Percentiles rank a stretch among this genome's conserved stretches.
Evolutionary conservation across 164 flowering plant genomes (phyloP).

Genomic region (Annona squamosa): DNA sequence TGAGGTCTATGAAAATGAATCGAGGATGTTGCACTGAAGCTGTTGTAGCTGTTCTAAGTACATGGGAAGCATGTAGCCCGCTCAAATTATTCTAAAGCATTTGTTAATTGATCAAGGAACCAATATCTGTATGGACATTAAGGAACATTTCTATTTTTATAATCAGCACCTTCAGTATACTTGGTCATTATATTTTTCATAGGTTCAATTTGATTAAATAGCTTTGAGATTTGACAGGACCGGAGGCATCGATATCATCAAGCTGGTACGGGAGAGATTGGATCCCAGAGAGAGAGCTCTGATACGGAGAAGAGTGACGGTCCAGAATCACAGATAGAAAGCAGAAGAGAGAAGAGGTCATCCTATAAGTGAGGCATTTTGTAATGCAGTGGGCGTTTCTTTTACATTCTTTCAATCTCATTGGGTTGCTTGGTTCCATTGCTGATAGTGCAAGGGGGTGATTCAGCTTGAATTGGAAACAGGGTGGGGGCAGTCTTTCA

Average conservation of each 20-base stretch:
- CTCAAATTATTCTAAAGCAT: too few relatives aligned
- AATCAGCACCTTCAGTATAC: too few relatives aligned
- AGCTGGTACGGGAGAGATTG: constrained; percentile 59
- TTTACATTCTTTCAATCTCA: constrained; percentile 24
- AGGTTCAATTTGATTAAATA: background rate
- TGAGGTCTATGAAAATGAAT: too few relatives aligned
- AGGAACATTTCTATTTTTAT: too few relatives aligned
- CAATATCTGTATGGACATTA: too few relatives aligned
- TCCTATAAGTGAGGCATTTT: constrained; percentile 5
- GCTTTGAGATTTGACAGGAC: constrained; percentile 35
- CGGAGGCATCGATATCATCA: constrained; percentile 64
- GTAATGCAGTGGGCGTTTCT: constrained; percentile 4
- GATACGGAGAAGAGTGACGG: constrained; percentile 80
- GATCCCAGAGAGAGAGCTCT: constrained; percentile 57
- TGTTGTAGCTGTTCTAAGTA: too few relatives aligned
- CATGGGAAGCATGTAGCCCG: too few relatives aligned
- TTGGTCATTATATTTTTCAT: too few relatives aligned
- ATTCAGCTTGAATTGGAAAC: constrained; percentile 4
- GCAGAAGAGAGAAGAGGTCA: constrained; percentile 29
- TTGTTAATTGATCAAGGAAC: too few relatives aligned
- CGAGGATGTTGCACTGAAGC: too few relatives aligned
- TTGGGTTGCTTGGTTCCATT: constrained; percentile 20
- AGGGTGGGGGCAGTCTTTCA: background rate
- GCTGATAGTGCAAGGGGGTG: background rate
- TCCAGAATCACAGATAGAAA: constrained; percentile 49